A percentile compares a stretch with the other conserved stretches of the same genome.
phyloP scores from a whole-genome alignment of 2,329 filamentous ascomycete species.

The Fusarium redolens region DNA sequence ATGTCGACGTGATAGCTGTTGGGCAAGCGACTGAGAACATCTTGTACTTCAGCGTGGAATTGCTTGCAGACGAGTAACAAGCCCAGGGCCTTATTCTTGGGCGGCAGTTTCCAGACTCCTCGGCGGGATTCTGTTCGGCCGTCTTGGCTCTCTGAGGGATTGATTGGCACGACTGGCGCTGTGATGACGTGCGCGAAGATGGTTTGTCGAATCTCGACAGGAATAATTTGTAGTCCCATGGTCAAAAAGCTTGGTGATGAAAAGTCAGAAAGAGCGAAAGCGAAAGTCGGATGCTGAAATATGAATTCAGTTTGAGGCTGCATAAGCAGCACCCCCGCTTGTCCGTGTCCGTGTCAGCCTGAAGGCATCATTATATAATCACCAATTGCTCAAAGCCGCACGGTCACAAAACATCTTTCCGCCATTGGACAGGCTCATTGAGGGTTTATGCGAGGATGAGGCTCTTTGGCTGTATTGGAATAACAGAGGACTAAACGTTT shows the following conservation, averaged over 20 bases:
- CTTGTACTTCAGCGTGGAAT: neutral
- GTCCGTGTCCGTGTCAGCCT: neutral
- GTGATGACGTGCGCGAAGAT: constrained; percentile 4
- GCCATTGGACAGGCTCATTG: neutral
- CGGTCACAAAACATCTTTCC: neutral
- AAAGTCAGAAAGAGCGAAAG: neutral
- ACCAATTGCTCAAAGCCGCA: neutral
- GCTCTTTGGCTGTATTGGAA: neutral
- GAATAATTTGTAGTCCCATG: neutral
- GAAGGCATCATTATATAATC: neutral
- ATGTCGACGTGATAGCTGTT: constrained; percentile 16
- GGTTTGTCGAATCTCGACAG: constrained; percentile 1
- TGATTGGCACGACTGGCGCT: neutral
- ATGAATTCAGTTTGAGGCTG: neutral
- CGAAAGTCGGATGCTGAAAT: neutral
- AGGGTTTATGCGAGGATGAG: neutral
- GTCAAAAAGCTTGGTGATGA: neutral
- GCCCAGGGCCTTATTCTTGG: neutral
- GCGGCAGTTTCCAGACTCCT: neutral
- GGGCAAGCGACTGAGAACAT: neutral
- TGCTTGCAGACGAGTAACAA: constrained; percentile 11
- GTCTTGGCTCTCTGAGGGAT: constrained; percentile 4
- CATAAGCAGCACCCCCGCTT: neutral
- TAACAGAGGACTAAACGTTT: neutral
- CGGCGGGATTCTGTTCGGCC: neutral